phyloP scores from a whole-genome alignment of 1,284 basidiomycete genomes.

The Volvariella surrecta region DNA sequence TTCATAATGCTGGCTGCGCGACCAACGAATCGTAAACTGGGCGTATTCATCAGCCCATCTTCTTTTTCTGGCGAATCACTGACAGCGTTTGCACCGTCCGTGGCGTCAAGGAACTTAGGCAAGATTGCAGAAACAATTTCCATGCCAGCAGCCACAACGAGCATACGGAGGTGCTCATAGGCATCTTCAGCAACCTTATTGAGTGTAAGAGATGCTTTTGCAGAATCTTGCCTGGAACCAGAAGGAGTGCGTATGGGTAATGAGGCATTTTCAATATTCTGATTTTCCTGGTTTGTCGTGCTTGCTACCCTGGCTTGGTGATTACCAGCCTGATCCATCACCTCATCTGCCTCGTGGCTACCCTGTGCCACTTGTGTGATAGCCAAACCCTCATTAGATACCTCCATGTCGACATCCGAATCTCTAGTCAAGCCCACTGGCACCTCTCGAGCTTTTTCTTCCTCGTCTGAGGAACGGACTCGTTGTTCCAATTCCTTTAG shows the following conservation, averaged over 20 bases:
- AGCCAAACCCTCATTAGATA: neutral
- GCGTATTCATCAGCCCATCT: neutral
- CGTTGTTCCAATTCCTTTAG: neutral
- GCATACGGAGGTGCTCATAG: too few relatives aligned
- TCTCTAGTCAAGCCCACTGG: too few relatives aligned
- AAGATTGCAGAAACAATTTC: neutral
- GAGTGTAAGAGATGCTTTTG: too few relatives aligned
- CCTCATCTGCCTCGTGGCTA: neutral
- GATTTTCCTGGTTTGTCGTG: too few relatives aligned
- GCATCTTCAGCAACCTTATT: too few relatives aligned
- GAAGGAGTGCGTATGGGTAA: too few relatives aligned
- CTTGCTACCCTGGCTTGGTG: too few relatives aligned
- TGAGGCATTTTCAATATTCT: too few relatives aligned
- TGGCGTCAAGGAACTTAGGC: neutral
- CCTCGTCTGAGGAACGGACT: neutral
- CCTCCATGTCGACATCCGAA: neutral
- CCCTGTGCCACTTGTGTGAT: neutral
- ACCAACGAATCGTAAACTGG: neutral
- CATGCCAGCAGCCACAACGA: too few relatives aligned
- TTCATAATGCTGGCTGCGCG: neutral
- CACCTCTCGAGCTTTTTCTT: too few relatives aligned
- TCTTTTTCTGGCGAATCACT: neutral
- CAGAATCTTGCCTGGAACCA: too few relatives aligned
- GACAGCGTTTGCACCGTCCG: neutral
- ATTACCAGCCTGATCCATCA: neutral